Evolutionary conservation across 352 stramenopile species (phyloP).

Genomic region (Phytophthora meadii): DNA sequence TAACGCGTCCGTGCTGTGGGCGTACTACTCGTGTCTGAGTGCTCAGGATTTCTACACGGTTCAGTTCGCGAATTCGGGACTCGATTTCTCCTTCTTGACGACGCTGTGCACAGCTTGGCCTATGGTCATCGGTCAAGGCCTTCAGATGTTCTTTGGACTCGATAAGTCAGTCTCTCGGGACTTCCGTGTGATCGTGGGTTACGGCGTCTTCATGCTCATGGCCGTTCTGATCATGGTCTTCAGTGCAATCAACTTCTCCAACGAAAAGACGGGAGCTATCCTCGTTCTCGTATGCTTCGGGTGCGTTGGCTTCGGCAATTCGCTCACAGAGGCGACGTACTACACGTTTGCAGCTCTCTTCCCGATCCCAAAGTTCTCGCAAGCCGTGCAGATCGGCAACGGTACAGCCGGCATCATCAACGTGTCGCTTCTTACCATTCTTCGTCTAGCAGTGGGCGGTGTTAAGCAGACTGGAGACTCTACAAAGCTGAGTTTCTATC

Average conservation of each 20-base stretch:
- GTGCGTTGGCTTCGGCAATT: constrained; percentile 61
- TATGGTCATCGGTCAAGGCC: constrained; percentile 56
- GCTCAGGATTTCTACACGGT: constrained; percentile 69
- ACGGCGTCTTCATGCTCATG: constrained; percentile 62
- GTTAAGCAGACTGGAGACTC: constrained; percentile 44
- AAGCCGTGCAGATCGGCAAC: constrained; percentile 77
- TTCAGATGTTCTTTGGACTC: constrained; percentile 65
- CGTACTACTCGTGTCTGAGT: constrained; percentile 79
- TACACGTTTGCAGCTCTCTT: constrained; percentile 75
- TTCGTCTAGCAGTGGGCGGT: constrained; percentile 58
- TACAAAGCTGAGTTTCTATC: constrained; percentile 54
- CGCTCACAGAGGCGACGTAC: constrained; percentile 61
- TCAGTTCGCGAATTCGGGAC: constrained; percentile 53
- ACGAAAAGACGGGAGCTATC: constrained; percentile 52
- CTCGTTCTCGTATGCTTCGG: constrained; percentile 68
- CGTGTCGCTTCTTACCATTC: constrained; percentile 59
- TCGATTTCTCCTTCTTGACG: constrained; percentile 76
- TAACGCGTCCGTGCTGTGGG: constrained; percentile 74
- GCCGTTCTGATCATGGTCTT: constrained; percentile 70
- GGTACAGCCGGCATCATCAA: constrained; percentile 58
- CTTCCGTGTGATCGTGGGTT: constrained; percentile 56
- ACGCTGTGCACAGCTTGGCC: constrained; percentile 67
- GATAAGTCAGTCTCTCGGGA: constrained; percentile 61
- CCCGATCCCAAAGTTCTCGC: constrained; percentile 69
- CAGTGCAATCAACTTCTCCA: constrained; percentile 54